These are phyloP conservation scores for Craspedostauros australis DNA, from an alignment of 108 stramenopile species.

Conservation along the genomic window DNA sequence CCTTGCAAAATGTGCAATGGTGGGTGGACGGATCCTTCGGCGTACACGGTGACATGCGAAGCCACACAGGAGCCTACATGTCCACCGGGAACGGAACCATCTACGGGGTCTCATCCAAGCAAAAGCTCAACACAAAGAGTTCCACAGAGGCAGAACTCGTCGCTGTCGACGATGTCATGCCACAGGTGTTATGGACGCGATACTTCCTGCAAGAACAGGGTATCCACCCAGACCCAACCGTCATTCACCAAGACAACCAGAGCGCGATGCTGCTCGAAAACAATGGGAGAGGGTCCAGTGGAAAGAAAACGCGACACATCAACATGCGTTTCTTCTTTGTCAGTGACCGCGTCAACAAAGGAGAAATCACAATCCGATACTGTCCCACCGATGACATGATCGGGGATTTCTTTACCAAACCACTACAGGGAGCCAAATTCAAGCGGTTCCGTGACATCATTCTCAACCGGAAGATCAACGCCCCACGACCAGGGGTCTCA, in stretches of 20 bases:
- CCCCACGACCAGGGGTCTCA: no score
- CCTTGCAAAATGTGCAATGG: no score
- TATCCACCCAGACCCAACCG: slow-evolving; percentile 4
- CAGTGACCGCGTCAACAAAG: slow-evolving; percentile 9
- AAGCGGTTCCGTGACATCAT: slow-evolving; percentile 19
- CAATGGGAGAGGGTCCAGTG: slow-evolving; percentile 35
- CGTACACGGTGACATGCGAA: slow-evolving; percentile 9
- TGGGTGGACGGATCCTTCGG: slow-evolving; percentile 23
- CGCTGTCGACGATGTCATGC: slow-evolving; percentile 16
- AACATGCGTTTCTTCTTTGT: slow-evolving; percentile 47
- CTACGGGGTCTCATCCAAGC: background rate
- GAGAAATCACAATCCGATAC: slow-evolving; percentile 15
- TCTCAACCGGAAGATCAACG: slow-evolving; percentile 18
- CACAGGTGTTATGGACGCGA: slow-evolving; percentile 19
- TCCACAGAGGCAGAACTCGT: slow-evolving; percentile 32
- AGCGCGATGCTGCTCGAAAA: slow-evolving; percentile 46
- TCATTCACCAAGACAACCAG: slow-evolving; percentile 33
- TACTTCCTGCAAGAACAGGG: slow-evolving; percentile 24
- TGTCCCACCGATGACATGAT: slow-evolving; percentile 45
- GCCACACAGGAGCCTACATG: slow-evolving; percentile 18
- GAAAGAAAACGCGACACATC: slow-evolving; percentile 40
- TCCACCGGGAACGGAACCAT: slow-evolving; percentile 7
- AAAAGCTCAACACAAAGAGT: slow-evolving; percentile 24
- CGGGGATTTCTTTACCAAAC: slow-evolving; percentile 38
- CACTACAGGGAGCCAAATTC: slow-evolving; percentile 16